These are phyloP conservation scores for Achaetomiella virescens DNA, from an alignment of 495 filamentous ascomycete species.

Conservation along the genomic window DNA sequence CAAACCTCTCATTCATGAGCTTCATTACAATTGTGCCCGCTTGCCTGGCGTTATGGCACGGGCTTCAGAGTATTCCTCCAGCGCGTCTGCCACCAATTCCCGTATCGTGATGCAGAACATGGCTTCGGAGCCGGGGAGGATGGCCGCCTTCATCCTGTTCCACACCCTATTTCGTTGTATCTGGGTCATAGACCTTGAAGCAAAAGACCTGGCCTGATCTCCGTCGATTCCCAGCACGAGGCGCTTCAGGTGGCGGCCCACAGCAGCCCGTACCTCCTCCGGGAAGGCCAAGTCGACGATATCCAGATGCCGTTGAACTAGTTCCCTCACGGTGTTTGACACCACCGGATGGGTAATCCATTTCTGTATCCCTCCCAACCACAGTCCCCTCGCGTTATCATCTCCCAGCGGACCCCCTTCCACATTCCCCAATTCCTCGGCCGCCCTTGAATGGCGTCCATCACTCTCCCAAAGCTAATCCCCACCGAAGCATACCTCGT, in stretches of 20 bases:
- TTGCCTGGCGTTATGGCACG: conserved; percentile 4
- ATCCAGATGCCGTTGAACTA: conserved; percentile 17
- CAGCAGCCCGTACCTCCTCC: not conserved
- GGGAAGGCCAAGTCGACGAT: conserved; percentile 13
- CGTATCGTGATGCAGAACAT: conserved; percentile 14
- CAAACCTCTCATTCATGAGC: conserved; percentile 14
- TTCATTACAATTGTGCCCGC: conserved; percentile 1
- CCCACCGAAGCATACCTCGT: conserved; percentile 16
- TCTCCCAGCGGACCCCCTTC: not conserved
- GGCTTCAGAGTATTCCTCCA: conserved; percentile 8
- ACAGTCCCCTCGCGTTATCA: not conserved
- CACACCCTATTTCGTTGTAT: conserved; percentile 3
- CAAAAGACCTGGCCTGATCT: not conserved
- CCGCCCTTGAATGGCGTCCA: not conserved
- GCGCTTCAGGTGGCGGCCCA: conserved; percentile 10
- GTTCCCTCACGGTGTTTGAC: conserved; percentile 9
- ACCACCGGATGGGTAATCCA: conserved; percentile 12
- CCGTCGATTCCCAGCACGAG: conserved; percentile 7
- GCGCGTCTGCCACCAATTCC: conserved; percentile 6
- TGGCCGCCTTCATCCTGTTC: conserved; percentile 10
- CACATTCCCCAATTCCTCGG: not conserved
- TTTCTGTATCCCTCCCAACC: conserved; percentile 5
- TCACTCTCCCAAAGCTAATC: conserved; percentile 2
- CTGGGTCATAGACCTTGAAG: conserved; percentile 6
- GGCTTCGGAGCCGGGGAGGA: conserved; percentile 4